Evolutionary conservation across 164 flowering plant genomes (phyloP), one percentile per base, ranked within the genome.

Genomic region (Kingdonia uniflora): DNA sequence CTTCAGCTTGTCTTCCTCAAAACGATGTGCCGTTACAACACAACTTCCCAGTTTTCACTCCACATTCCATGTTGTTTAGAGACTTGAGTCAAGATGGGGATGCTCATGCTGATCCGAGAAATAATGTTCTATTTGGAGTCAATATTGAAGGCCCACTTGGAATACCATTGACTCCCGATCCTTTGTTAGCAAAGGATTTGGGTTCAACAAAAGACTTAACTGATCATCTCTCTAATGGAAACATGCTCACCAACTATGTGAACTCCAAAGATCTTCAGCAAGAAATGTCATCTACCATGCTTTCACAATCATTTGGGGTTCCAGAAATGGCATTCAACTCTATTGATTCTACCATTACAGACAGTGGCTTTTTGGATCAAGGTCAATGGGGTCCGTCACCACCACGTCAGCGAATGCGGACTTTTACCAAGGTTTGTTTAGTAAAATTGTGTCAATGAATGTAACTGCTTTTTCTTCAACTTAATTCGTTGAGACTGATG

Each of bases 251-350:
- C 12, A 66, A 66, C 63, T 80, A 65, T 64, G 84, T 75, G 20
- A 79, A 69, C 58, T 55, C 77, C 39, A 84, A 80, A 70, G 97
- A 88, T 64, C 63, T 71, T 53, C 95, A 84, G 59, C 89, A 72
- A 58, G 95, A 86, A 45, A 76, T 78, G 45, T 84, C 95, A 42
- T 82, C 99, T 15, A 79, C 96, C n/a, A 74, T 91, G 60, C 85
- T 84, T 61, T 81, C 94, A n/a, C 96, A 86, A 64, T 78, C 95
- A 45, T 88, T 82, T 79, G 96, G 92, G 38, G 80, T 85, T 40
- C 95, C 95, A 39, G 89, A 85, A 42, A 70, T 90, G 83, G 57
- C 76, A 48, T 87, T 82, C 62, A 84, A 85, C 51, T 79, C 94
- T 12, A 79, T 85, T 38, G 99, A 88, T 61, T 80, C 97, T 25